Conservation (phyloP, 192 early-diverging fungal genomes). For the Mycoemilia scoparia region DNA sequence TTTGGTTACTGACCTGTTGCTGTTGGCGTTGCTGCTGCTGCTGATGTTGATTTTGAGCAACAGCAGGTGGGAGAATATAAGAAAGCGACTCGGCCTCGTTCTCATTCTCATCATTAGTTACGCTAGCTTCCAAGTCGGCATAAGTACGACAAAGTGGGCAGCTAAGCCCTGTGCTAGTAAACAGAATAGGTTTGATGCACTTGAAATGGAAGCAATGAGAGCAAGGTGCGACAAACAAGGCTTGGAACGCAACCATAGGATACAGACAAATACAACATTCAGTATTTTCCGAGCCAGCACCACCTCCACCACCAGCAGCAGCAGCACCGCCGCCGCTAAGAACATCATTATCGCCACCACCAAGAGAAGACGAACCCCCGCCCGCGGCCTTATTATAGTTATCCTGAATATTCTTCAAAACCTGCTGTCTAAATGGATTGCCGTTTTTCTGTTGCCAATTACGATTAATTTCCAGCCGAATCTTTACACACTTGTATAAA, state of each 20-base stretch:
- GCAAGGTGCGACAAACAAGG: conserved; percentile 82
- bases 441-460: conserved; percentile 41
- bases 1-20: background rate
- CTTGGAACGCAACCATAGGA: conserved; percentile 69
- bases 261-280: conserved; percentile 88
- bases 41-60: conserved; percentile 8
- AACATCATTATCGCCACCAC: background rate
- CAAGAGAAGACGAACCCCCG: too few relatives aligned
- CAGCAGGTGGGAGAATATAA: conserved; percentile 8
- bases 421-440: conserved; percentile 39
- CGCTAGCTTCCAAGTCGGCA: conserved; percentile 72
- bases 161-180: conserved; percentile 53
- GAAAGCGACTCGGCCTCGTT: conserved; percentile 13
- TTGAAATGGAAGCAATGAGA: conserved; percentile 90
- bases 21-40: conserved; percentile 5
- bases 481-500: conserved; percentile 86
- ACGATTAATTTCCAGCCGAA: conserved; percentile 59
- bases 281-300: conserved; percentile 17
- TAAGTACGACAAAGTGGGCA: conserved; percentile 85
- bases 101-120: conserved; percentile 32
- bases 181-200: conserved; percentile 68
- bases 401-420: conserved; percentile 30
- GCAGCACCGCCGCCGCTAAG: conserved; percentile 1
- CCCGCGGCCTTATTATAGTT: too few relatives aligned
- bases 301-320: conserved; percentile 14